These are phyloP conservation scores for Lithohypha guttulata DNA, from an alignment of 2,329 filamentous ascomycete species.

Conservation along the genomic window DNA sequence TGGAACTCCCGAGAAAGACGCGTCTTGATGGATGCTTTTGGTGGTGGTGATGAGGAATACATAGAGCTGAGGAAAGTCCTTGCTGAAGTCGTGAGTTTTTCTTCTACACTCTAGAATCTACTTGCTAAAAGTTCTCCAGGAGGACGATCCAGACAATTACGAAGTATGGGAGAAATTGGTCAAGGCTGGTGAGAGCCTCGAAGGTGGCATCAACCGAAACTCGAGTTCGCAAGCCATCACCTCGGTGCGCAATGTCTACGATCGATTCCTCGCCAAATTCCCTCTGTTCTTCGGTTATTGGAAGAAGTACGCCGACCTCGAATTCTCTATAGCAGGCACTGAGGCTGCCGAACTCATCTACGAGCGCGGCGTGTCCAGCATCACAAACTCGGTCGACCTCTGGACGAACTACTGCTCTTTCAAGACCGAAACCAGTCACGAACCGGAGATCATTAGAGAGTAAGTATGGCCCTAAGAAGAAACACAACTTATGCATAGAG, in stretches of 20 bases:
- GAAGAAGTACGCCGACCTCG: constrained; percentile 98
- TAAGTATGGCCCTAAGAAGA: constrained; percentile 68
- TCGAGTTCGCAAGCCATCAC: constrained; percentile 89
- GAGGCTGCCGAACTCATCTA: constrained; percentile 93
- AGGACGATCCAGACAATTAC: constrained; percentile 74
- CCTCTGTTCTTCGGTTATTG: constrained; percentile 95
- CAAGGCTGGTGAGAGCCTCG: constrained; percentile 67
- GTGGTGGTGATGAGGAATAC: constrained; percentile 69
- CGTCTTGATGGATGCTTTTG: constrained; percentile 45
- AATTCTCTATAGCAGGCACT: constrained; percentile 92
- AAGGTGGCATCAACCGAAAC: constrained; percentile 91
- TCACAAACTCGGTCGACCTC: constrained; percentile 85
- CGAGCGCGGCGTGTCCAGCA: constrained; percentile 85
- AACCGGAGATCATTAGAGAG: constrained; percentile 94
- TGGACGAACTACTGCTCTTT: constrained; percentile 97
- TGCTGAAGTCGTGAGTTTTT: constrained; percentile 58
- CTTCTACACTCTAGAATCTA: not conserved
- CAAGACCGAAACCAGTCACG: constrained; percentile 95
- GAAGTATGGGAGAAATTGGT: constrained; percentile 92
- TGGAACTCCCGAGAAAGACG: no score
- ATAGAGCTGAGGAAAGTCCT: constrained; percentile 70
- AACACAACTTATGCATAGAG: constrained; percentile 44
- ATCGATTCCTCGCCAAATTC: constrained; percentile 87
- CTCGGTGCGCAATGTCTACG: constrained; percentile 75
- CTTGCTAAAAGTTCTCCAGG: no score